These are phyloP conservation scores for Pontederia paniculata DNA, from an alignment of 176 grass and related monocot species.

Conservation along the genomic window DNA sequence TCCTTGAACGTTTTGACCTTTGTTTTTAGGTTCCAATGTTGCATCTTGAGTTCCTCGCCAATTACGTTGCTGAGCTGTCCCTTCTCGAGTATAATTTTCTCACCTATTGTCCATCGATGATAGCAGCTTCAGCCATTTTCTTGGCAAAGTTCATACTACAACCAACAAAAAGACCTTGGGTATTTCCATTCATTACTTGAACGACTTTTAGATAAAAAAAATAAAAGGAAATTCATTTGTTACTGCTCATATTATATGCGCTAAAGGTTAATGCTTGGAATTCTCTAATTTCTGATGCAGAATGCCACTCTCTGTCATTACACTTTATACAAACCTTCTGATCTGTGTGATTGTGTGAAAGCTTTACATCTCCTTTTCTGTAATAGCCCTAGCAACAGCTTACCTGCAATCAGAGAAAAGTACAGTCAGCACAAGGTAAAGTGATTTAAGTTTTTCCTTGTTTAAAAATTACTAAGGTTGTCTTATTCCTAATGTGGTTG, in stretches of 20 bases:
- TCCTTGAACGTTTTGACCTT: conserved; percentile 12
- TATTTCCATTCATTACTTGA: conserved; percentile 15
- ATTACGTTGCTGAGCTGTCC: conserved; percentile 75
- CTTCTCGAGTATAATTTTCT: conserved; percentile 85
- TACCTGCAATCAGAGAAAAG: conserved; percentile 93
- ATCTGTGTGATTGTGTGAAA: conserved; percentile 59
- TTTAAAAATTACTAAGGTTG: too few relatives aligned
- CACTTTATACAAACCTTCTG: conserved; percentile 64
- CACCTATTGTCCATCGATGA: conserved; percentile 57
- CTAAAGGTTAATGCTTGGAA: not conserved
- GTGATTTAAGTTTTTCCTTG: not conserved
- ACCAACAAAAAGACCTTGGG: conserved; percentile 80
- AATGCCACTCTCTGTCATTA: conserved; percentile 78
- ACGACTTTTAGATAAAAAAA: conserved; percentile 16
- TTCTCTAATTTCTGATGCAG: conserved; percentile 30
- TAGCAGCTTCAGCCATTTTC: conserved; percentile 81
- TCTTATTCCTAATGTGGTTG: not conserved
- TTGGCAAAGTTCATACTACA: conserved; percentile 83
- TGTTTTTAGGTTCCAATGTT: conserved; percentile 48
- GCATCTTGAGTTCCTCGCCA: conserved; percentile 84
- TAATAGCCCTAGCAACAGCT: conserved; percentile 61
- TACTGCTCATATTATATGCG: not conserved
- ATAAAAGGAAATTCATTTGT: not conserved
- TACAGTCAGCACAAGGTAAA: conserved; percentile 96
- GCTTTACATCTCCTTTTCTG: conserved; percentile 49